A percentile compares a stretch with the other conserved stretches of the same genome.
These are phyloP conservation scores for Phyllosticta citriasiana DNA, from an alignment of 2,329 filamentous ascomycete species.

Conservation along the genomic window DNA sequence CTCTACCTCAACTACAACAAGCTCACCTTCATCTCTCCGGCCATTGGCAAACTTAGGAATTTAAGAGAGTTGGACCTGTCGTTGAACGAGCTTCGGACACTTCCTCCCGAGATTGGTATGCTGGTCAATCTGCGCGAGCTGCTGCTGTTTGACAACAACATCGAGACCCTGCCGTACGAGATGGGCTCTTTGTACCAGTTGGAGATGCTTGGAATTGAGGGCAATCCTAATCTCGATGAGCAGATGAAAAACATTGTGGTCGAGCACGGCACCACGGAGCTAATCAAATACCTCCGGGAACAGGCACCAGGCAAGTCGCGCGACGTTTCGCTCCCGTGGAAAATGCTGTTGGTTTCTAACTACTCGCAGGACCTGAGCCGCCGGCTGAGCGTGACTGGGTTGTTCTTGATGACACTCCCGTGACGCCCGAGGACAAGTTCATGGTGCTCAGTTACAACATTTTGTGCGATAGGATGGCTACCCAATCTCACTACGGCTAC, in stretches of 20 bases:
- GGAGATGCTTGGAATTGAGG: constrained; percentile 83
- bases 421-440: constrained; percentile 52
- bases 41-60: constrained; percentile 73
- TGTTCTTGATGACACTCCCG: constrained; percentile 52
- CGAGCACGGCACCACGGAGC: constrained; percentile 74
- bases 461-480: constrained; percentile 87
- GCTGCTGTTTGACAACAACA: constrained; percentile 81
- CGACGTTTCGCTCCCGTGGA: not conserved
- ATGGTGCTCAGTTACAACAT: constrained; percentile 92
- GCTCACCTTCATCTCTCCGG: constrained; percentile 65
- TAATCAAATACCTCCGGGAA: constrained; percentile 77
- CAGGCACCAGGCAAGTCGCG: constrained; percentile 64
- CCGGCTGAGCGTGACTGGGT: constrained; percentile 70
- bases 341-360: constrained; percentile 1
- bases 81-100: constrained; percentile 68
- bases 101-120: constrained; percentile 93
- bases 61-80: constrained; percentile 80
- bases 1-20: constrained; percentile 93
- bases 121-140: constrained; percentile 83
- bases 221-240: constrained; percentile 71
- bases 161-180: constrained; percentile 72
- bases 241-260: constrained; percentile 72
- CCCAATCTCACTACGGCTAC: constrained; percentile 76
- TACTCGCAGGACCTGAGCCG: constrained; percentile 55
- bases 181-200: constrained; percentile 81